Evolutionary conservation across 2,329 filamentous ascomycete genomes (phyloP), one percentile per base, ranked within the genome.

Genomic region (Pleomassaria siparia): DNA sequence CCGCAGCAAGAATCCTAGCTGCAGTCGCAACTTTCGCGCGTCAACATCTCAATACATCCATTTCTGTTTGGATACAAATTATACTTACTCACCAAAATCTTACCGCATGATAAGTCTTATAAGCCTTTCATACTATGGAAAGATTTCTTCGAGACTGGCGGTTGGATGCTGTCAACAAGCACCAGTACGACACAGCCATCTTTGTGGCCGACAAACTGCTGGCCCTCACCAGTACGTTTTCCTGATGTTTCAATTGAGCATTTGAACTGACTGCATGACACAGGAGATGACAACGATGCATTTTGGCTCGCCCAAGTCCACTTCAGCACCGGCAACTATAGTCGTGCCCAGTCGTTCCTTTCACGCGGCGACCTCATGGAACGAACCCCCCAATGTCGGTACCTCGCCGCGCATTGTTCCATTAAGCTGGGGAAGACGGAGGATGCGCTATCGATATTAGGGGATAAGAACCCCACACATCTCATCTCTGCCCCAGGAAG

Each of bases 251-350:
- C 16, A 35, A 35, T 35, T 35, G 32, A 35, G 5, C 15, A 6
- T 18, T 9, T 30, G 4, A n/a, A 18, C 16, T 35, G 13, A 35
- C 32, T 16, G 30, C 15, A 24, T 12, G 21, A 6, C 25, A 8
- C 56, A 96, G 94, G 91, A 65, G 88, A 92, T 69, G 91, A 96
- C 64, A 86, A 89, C 56, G 94, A 99, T 70, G 92, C 91, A 32
- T 96, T 96, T 67, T 96, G 91, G 87, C 86, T 99, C 35, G 94
- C 94, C n/a, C 92, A 97, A 73, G 90, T 96, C 29, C 92, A 99
- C 73, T 99, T 97, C 74, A 88, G 87, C 43, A 94, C 90, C 40
- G 91, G 90, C 61, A 96, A 97, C 76, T 96, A 95, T 72, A 94
- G 88, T 8, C 88, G 94, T 62, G 91, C 94, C 2, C 86, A 96